Base-by-base conservation (phyloP, 768 basidiomycete genomes). In the Lentinus brumalis region DNA sequence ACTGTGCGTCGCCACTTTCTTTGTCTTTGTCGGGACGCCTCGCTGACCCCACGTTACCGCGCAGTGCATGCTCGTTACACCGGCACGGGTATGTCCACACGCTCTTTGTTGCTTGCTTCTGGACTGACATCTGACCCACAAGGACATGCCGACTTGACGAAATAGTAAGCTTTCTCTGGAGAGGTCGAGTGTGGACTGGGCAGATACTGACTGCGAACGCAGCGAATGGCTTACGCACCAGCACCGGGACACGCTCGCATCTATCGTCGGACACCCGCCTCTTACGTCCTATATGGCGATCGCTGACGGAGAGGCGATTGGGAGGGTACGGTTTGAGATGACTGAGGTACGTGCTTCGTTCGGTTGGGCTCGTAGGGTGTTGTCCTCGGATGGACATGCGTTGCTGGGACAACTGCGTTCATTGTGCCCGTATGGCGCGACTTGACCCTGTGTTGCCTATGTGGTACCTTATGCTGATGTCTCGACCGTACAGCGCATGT, bases 151-250 rank as follows among this genome's bases (percentile, higher is more conserved):
- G 96, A 99, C 74, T 77, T 96, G 72, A 92, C 94, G 6, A 98
- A 98, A 80, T 95, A 89, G 96, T 97, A 69, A 63, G 93, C 78
- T 41, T 44, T 11, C 26, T 16, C 8, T 7, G 14, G 7, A 53
- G 10, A 52, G n/a, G 18, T 12, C 26, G 11, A 12, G 18, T 12
- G 47, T 38, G 18, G 16, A 16, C 14, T 10, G 42, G 54, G n/a
- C n/a, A 29, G 45, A 18, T 38, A 64, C 69, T 66, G 18, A 60
- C 56, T 41, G 35, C 16, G 59, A 2, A 54, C 5, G 2, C 70
- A 98, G 96, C 76, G 96, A 98, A 71, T 98, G 96, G 96, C 76
- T 96, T 49, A 97, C 94, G 7, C 94, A 98, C 75, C 96, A 98
- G 71, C 96, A 98, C 77, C 87, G 96, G 44, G 96, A 98, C 73